Evolutionary conservation across 345 rosid species (phyloP).

Genomic region (Gossypium raimondii): DNA sequence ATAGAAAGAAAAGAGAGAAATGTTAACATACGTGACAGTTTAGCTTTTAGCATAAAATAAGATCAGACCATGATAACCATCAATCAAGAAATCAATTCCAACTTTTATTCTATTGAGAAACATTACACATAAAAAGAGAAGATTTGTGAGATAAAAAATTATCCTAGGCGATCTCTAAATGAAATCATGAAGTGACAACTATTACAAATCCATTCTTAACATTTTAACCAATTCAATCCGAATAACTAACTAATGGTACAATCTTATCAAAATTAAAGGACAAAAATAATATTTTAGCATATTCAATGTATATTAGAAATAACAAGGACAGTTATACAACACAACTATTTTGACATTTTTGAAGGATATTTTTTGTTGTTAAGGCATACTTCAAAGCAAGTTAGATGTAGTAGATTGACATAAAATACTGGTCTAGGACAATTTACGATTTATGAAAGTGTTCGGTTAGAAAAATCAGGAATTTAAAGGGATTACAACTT

Average conservation of each 20-base stretch:
- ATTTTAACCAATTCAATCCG: background rate
- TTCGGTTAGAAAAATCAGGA: background rate
- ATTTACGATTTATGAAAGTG: background rate
- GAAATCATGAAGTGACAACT: background rate
- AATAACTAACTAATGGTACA: background rate
- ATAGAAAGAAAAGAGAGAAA: background rate
- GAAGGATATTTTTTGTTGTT: background rate
- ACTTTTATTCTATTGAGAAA: background rate
- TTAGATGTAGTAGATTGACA: background rate
- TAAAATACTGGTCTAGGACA: background rate
- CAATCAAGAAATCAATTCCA: slow-evolving; percentile 4
- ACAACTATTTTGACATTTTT: background rate
- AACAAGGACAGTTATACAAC: background rate
- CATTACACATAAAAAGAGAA: background rate
- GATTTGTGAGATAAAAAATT: background rate
- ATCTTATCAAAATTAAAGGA: background rate
- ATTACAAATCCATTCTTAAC: background rate
- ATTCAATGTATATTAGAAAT: background rate
- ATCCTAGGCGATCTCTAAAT: background rate
- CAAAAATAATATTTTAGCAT: background rate
- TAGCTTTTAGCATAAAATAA: background rate
- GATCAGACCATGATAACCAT: background rate
- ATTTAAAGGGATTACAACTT: background rate
- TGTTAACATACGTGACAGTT: background rate
- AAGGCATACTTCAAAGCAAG: background rate